Evolutionary conservation across 306 rosid genomes (phyloP), one percentile per base, ranked within the genome.

Genomic region (Sphenostylis stenocarpa): DNA sequence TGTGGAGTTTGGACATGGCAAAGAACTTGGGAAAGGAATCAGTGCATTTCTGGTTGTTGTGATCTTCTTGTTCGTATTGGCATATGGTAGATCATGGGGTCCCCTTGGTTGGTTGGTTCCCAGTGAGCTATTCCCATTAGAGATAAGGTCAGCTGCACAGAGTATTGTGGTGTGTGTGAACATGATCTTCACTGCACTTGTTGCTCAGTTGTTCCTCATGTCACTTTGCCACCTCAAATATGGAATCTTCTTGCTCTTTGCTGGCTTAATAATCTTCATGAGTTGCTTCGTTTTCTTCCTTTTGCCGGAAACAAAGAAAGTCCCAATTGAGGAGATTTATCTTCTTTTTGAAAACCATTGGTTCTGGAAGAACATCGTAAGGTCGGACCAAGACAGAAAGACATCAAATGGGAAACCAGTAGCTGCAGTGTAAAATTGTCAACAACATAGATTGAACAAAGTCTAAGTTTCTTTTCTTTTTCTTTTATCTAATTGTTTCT

Each of bases 41-140:
- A 93, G 97, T 34, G 36, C 77, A 24, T 73, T 93, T 69, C 99
- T 96, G 45, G 99, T 93, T 20, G 10, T 96, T 5, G 72, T 86
- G 80, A 88, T 96, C 2, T 93, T 88, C 81, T 15, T 89, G 28
- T 96, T 93, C n/a, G 99, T 96, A 20, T 82, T 96, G 88, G 97
- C 94, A 41, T 96, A 93, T 73, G 99, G 99, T 78, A 91, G 99
- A 86, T 91, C 99, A 3, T 96, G 97, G 99, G 98, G 98, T 52
- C 99, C 99, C 8, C 57, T 96, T 24, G 98, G 94, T 16, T 96
- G 99, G 99, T 77, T 96, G 71, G 99, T 96, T 72, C 97, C 99
- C 0, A 93, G 98, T 80, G 99, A 96, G 88, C 77, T 96, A 4
- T 96, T 96, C 56, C 98, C 99, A 21, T 77, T 96, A 74, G 99